A percentile compares a stretch with the other conserved stretches of the same genome.
Conservation (phyloP, 306 rosid species). For the Elaeagnus macrophylla region DNA sequence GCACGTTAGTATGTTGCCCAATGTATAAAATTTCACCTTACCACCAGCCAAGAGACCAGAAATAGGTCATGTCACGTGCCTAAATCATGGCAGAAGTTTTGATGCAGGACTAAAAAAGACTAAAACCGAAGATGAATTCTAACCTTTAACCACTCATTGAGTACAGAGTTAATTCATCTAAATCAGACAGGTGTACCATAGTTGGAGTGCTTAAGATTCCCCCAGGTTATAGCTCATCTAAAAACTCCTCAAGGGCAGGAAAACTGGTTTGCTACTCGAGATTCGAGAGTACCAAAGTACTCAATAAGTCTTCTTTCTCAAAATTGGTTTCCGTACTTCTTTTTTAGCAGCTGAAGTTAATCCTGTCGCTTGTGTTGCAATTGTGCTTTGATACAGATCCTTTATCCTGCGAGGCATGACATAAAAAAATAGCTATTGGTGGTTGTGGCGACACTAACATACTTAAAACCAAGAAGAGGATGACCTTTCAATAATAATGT, state of each 20-base stretch:
- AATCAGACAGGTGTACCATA: too few relatives aligned
- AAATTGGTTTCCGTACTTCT: constrained; percentile 55
- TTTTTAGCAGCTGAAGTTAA: constrained; percentile 46
- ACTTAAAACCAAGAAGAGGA: constrained; percentile 6
- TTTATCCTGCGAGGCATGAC: constrained; percentile 43
- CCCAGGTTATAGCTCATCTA: constrained; percentile 13
- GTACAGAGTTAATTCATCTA: too few relatives aligned
- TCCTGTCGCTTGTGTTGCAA: constrained; percentile 70
- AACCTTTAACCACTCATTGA: too few relatives aligned
- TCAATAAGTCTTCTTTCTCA: constrained; percentile 84
- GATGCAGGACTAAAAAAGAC: too few relatives aligned
- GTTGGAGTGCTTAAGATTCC: too few relatives aligned
- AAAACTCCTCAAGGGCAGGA: constrained; percentile 2
- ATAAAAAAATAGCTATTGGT: constrained; percentile 7
- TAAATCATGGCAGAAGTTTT: too few relatives aligned
- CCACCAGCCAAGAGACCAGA: too few relatives aligned
- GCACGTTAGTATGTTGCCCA: too few relatives aligned
- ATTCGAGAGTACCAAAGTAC: constrained; percentile 1
- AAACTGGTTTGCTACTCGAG: constrained; percentile 9
- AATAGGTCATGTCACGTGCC: too few relatives aligned
- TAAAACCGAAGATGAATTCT: too few relatives aligned
- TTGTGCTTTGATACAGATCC: constrained; percentile 66
- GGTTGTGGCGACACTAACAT: constrained; percentile 4
- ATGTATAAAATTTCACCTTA: too few relatives aligned
- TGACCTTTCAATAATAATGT: constrained; percentile 5